Percentiles rank a stretch among this genome's conserved stretches.
Evolutionary conservation across 805 yeast genomes (phyloP).

Genomic region (Candida jianshihensis): DNA sequence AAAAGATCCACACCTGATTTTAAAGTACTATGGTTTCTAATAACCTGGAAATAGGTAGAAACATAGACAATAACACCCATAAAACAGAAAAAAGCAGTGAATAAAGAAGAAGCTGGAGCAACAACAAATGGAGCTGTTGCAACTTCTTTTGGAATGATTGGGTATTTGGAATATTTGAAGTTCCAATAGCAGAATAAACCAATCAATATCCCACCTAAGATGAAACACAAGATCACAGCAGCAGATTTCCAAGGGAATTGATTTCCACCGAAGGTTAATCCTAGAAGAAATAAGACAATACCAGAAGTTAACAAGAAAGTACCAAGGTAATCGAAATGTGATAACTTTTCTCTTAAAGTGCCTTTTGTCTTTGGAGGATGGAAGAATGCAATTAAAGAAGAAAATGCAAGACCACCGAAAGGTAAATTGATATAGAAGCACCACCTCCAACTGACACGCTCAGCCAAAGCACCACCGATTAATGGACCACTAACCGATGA

Average conservation of each 20-base stretch:
- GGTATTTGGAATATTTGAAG: slow-evolving; percentile 35
- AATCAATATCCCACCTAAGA: slow-evolving; percentile 36
- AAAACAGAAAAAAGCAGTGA: slow-evolving; percentile 33
- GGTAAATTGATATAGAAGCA: slow-evolving; percentile 68
- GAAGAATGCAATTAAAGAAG: slow-evolving; percentile 32
- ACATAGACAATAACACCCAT: slow-evolving; percentile 31
- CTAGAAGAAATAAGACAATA: slow-evolving; percentile 39
- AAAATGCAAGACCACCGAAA: slow-evolving; percentile 46
- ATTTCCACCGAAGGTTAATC: slow-evolving; percentile 48
- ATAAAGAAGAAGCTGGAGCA: slow-evolving; percentile 23
- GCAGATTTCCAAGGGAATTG: slow-evolving; percentile 48
- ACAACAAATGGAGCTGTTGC: slow-evolving; percentile 30
- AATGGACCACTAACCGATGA: slow-evolving; percentile 56
- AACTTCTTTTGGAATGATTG: slow-evolving; percentile 39
- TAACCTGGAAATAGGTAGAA: slow-evolving; percentile 44
- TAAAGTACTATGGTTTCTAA: slow-evolving; percentile 25
- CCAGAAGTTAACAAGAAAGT: slow-evolving; percentile 36
- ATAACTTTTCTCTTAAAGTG: slow-evolving; percentile 29
- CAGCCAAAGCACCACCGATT: slow-evolving; percentile 59
- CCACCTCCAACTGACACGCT: slow-evolving; percentile 66
- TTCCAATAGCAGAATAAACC: slow-evolving; percentile 32
- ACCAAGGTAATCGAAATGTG: slow-evolving; percentile 43
- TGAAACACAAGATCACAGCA: slow-evolving; percentile 42
- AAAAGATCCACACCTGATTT: slow-evolving; percentile 18
- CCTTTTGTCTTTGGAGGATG: slow-evolving; percentile 43